Evolutionary conservation across 495 filamentous ascomycete species (phyloP).

Genomic region (Penicillium coffeae): DNA sequence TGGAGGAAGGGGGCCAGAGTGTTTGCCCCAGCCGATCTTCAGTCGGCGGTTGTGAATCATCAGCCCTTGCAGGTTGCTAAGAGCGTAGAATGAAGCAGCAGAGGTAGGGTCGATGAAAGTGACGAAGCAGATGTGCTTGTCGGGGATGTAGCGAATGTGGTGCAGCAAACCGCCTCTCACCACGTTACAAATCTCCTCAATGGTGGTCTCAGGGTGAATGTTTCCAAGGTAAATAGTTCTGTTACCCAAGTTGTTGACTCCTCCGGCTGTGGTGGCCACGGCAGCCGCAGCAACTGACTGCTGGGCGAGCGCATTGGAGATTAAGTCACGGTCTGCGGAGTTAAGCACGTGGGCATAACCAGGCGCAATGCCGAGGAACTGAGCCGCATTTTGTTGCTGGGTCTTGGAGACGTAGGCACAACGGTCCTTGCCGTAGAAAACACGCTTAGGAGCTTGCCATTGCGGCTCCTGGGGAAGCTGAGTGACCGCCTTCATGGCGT

Average conservation of each 20-base stretch:
- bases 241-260: conserved; percentile 95
- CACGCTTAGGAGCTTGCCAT: conserved; percentile 91
- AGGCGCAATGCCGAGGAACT: conserved; percentile 97
- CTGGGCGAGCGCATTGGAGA: conserved; percentile 92
- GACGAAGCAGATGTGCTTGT: conserved; percentile 99
- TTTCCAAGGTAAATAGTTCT: conserved; percentile 97
- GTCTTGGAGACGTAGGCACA: conserved; percentile 99
- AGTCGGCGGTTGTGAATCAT: conserved; percentile 99
- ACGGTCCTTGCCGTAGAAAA: conserved; percentile 97
- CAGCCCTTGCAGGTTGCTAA: conserved; percentile 93
- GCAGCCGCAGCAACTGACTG: conserved; percentile 96
- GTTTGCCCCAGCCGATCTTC: conserved; percentile 99
- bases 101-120: conserved; percentile 99
- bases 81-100: conserved; percentile 93
- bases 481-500: conserved; percentile 97
- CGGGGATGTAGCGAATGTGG: conserved; percentile 97
- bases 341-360: conserved; percentile 96
- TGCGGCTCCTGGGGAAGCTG: conserved; percentile 94
- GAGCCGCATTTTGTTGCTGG: conserved; percentile 97
- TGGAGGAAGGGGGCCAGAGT: conserved; percentile 93
- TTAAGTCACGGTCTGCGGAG: conserved; percentile 89
- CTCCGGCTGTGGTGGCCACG: conserved; percentile 92
- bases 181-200: conserved; percentile 98
- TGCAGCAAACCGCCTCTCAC: conserved; percentile 90
- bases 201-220: conserved; percentile 97